Conservation (phyloP, 768 basidiomycete species). For the Boletellus emodensis region DNA sequence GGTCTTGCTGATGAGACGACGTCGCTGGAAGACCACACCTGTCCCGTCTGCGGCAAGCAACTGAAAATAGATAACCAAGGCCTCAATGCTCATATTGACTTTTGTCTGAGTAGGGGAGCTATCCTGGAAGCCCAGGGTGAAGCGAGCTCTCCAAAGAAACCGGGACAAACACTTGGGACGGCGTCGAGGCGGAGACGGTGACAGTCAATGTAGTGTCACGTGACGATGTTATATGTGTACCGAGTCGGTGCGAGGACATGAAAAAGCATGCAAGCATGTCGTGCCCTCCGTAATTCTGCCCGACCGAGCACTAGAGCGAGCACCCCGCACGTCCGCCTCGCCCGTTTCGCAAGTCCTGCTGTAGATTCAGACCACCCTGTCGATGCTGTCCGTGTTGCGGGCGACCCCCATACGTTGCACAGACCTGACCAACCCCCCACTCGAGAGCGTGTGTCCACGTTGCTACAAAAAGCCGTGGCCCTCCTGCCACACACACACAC, state of each 20-base stretch:
- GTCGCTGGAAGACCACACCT: constrained; percentile 36
- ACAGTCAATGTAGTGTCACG: constrained; percentile 14
- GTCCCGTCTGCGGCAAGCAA: constrained; percentile 68
- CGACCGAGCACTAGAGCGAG: not conserved
- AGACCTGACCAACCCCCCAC: not conserved
- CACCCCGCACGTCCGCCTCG: too few relatives aligned
- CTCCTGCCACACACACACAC: constrained; percentile 45
- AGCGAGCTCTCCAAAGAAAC: constrained; percentile 21
- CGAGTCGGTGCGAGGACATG: not conserved
- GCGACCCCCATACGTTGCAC: not conserved
- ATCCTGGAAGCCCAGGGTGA: constrained; percentile 65
- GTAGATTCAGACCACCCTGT: not conserved
- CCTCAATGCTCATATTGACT: constrained; percentile 86
- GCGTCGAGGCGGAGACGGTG: constrained; percentile 16
- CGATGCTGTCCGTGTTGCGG: not conserved
- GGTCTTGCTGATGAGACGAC: constrained; percentile 10
- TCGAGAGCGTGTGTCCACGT: constrained; percentile 35
- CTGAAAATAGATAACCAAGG: constrained; percentile 69
- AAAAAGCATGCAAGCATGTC: constrained; percentile 27
- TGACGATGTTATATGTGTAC: constrained; percentile 2
- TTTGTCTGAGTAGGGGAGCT: constrained; percentile 75
- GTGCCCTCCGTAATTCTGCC: constrained; percentile 9
- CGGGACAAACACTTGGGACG: not conserved
- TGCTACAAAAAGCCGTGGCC: constrained; percentile 47
- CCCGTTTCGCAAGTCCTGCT: not conserved